phyloP scores from a whole-genome alignment of 768 basidiomycete species.

The Macrolepiota fuliginosa region DNA sequence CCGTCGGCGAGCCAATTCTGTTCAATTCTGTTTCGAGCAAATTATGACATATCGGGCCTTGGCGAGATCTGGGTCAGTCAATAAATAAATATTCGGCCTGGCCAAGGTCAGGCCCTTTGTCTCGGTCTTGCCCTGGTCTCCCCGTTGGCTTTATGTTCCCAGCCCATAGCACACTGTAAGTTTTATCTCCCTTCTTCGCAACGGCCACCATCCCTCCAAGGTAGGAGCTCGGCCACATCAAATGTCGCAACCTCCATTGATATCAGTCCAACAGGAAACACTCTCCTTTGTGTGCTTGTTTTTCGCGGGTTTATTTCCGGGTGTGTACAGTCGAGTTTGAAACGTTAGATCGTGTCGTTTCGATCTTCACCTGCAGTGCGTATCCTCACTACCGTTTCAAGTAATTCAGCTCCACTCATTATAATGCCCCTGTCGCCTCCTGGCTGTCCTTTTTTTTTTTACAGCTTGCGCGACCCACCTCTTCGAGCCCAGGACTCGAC shows the following conservation, averaged over 20 bases:
- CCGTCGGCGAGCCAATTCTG: background rate
- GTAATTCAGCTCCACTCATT: background rate
- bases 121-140: background rate
- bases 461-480: slow-evolving; percentile 1
- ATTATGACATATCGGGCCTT: slow-evolving; percentile 7
- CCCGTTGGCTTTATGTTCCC: slow-evolving; percentile 3
- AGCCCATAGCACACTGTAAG: background rate
- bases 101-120: background rate
- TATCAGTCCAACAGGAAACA: slow-evolving; percentile 6
- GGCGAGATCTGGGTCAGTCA: slow-evolving; percentile 11
- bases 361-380: background rate
- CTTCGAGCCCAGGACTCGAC: background rate
- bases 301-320: background rate
- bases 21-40: slow-evolving; percentile 10
- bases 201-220: background rate
- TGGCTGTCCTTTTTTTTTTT: background rate
- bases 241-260: slow-evolving; percentile 3
- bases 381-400: background rate
- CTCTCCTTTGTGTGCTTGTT: background rate
- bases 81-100: slow-evolving; percentile 3
- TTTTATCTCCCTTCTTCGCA: background rate
- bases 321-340: background rate
- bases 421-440: background rate
- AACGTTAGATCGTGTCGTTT: slow-evolving; percentile 3
- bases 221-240: background rate